phyloP scores from a whole-genome alignment of 2,329 filamentous ascomycete species.

The Madurella mycetomatis region DNA sequence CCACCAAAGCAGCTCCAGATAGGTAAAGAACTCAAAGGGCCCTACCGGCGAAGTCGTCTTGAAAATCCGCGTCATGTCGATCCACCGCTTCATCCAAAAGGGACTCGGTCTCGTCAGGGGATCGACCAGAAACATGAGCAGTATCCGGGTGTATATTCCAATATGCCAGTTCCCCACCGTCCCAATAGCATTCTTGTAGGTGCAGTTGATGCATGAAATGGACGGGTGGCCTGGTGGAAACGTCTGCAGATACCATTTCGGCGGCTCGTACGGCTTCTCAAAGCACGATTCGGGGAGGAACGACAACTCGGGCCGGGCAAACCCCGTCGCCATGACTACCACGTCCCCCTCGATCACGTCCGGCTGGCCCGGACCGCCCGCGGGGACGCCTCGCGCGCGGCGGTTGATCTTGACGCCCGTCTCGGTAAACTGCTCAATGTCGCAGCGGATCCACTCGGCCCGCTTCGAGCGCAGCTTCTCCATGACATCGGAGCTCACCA shows the following conservation, averaged over 20 bases:
- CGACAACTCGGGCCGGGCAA: constrained; percentile 64
- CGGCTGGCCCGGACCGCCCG: constrained; percentile 67
- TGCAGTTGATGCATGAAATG: constrained; percentile 75
- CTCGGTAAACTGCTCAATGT: constrained; percentile 63
- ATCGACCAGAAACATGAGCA: constrained; percentile 82
- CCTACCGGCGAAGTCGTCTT: constrained; percentile 66
- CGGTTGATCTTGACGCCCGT: constrained; percentile 67
- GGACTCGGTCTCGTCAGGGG: constrained; percentile 67
- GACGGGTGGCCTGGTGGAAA: constrained; percentile 72
- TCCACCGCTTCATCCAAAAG: constrained; percentile 79
- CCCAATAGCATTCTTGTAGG: constrained; percentile 74
- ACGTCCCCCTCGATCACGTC: constrained; percentile 68
- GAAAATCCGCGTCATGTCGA: constrained; percentile 72
- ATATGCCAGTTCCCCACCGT: constrained; percentile 86
- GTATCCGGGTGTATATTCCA: constrained; percentile 79
- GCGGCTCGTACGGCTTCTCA: constrained; percentile 66
- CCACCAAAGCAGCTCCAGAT: constrained; percentile 81
- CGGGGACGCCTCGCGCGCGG: constrained; percentile 66
- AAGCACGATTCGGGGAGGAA: constrained; percentile 75
- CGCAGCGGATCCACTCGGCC: constrained; percentile 76
- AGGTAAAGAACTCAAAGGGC: constrained; percentile 88
- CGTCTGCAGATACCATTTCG: constrained; percentile 85
- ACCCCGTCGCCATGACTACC: constrained; percentile 80
- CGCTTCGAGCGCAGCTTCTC: constrained; percentile 66
- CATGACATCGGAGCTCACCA: constrained; percentile 82